Evolutionary conservation across 1,139 yeast species (phyloP), one percentile per base, ranked within the genome.

Genomic region (Meyerozyma sp.): DNA sequence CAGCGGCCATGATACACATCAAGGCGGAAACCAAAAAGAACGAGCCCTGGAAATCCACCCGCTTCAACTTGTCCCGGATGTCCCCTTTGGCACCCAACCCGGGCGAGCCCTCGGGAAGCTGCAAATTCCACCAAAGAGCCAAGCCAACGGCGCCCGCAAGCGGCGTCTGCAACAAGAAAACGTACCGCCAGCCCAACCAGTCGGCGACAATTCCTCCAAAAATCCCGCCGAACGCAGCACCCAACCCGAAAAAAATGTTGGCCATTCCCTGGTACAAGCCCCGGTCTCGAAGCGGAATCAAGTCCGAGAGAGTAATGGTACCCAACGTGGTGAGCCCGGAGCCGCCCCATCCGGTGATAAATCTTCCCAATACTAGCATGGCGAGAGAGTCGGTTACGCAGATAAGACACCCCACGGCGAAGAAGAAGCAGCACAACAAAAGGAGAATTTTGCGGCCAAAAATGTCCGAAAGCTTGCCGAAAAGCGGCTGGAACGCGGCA

Each of bases 391-490:
- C 61, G 3, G 77, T 68, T 2, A 62, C 67, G 49, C 75, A 68
- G 41, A 73, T 63, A 13, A 57, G 46, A 48, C 78, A 73, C 0
- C 78, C 77, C 8, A 68, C 38, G 8, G 65, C 64, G 51, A 73
- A 73, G 37, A 70, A 55, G 1, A 52, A 49, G 29, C 68, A 59
- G 53, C 77, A 73, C 10, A 62, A 47, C 14, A 71, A 48, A 20
- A 73, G 57, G 20, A 34, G 37, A 8, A 14, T 88, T 57, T 79
- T 84, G 53, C 96, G 75, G 18, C 96, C 96, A 60, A 84, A 88
- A 38, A 89, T 86, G 55, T 89, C 96, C 4, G 94, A 83, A 29
- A 90, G 63, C 57, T 88, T 89, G 21, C 96, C 96, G 53, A 83
- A 88, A 21, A 90, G 63, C 1, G 96, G 96, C 62, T 73, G 78